Evolutionary conservation across 2,329 filamentous ascomycete genomes (phyloP).

Genomic region (Cladosporium sp.): DNA sequence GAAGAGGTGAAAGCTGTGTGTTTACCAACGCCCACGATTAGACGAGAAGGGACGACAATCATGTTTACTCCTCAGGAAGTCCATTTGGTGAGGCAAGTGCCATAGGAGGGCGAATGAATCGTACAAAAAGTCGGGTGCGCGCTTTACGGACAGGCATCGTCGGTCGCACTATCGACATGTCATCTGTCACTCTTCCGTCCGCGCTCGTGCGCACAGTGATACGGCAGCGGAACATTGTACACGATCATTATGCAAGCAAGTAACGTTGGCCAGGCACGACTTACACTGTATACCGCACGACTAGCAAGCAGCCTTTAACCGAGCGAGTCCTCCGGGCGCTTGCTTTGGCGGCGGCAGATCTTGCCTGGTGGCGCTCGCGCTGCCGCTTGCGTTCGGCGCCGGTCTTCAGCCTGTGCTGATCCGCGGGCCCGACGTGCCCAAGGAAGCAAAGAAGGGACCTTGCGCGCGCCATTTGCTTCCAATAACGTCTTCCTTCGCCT

Average conservation of each 20-base stretch:
- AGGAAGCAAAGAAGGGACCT: background rate
- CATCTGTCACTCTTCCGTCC: background rate
- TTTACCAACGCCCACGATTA: background rate
- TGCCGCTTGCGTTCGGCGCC: background rate
- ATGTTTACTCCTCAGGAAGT: background rate
- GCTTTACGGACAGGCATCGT: background rate
- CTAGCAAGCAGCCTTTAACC: background rate
- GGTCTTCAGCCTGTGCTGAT: conserved; percentile 7
- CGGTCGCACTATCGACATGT: background rate
- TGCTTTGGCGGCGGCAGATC: background rate
- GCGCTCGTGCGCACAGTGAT: background rate
- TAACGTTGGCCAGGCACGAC: background rate
- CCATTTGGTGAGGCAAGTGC: background rate
- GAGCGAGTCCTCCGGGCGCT: background rate
- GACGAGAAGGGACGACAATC: background rate
- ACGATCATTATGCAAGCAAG: background rate
- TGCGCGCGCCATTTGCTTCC: background rate
- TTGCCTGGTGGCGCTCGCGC: background rate
- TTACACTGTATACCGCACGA: background rate
- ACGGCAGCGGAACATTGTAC: background rate
- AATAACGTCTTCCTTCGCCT: conserved; percentile 1
- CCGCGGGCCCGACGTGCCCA: background rate
- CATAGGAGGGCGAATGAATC: background rate
- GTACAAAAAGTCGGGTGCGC: background rate
- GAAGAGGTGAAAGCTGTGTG: background rate